Percentiles rank a stretch among this genome's conserved stretches.
Conservation (phyloP, 495 filamentous ascomycete species). For the Penicillium goetzii region DNA sequence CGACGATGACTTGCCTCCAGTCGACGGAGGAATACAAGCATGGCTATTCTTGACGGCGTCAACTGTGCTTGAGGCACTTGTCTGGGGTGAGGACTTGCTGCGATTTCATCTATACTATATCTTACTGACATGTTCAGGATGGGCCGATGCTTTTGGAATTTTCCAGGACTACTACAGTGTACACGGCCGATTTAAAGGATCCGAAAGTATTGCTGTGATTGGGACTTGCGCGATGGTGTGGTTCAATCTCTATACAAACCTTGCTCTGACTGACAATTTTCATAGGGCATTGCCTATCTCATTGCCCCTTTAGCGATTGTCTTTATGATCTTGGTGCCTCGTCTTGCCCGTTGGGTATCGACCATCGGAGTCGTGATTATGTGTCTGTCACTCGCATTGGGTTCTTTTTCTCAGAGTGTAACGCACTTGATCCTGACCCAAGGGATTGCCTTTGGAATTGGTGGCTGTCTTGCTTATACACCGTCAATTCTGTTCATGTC, state of each 20-base stretch:
- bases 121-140: slow-evolving; percentile 47
- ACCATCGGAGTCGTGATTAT: slow-evolving; percentile 49
- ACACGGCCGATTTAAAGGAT: slow-evolving; percentile 49
- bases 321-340: slow-evolving; percentile 35
- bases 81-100: slow-evolving; percentile 58
- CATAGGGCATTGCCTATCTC: slow-evolving; percentile 53
- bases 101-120: neutral
- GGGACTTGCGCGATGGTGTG: slow-evolving; percentile 50
- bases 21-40: slow-evolving; percentile 63
- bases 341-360: slow-evolving; percentile 36
- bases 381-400: slow-evolving; percentile 41
- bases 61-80: slow-evolving; percentile 63
- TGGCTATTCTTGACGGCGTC: slow-evolving; percentile 65
- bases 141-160: slow-evolving; percentile 64
- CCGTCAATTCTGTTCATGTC: slow-evolving; percentile 53
- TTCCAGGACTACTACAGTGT: slow-evolving; percentile 61
- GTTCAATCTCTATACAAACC: neutral
- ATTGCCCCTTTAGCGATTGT: slow-evolving; percentile 43
- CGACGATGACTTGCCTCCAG: slow-evolving; percentile 47
- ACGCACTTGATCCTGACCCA: slow-evolving; percentile 53
- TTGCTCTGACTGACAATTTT: neutral
- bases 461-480: slow-evolving; percentile 49
- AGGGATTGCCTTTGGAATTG: slow-evolving; percentile 52
- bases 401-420: slow-evolving; percentile 48
- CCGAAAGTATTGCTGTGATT: slow-evolving; percentile 47